These are phyloP conservation scores for Populus hybrid DNA, from an alignment of 441 rosid species.

Conservation along the genomic window DNA sequence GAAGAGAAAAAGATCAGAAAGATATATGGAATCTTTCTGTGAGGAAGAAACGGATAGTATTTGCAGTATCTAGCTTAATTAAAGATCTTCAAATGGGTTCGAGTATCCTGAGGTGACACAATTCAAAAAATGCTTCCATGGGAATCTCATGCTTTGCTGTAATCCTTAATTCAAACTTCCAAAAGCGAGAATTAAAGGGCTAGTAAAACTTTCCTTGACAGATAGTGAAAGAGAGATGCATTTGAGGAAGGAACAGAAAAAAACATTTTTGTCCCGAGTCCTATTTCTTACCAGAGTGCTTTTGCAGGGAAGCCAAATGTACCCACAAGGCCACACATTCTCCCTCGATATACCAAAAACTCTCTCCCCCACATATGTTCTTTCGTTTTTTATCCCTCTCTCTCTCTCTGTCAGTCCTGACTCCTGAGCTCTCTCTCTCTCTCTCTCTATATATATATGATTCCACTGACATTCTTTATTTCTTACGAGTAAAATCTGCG, in stretches of 20 bases:
- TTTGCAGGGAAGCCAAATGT: conserved; percentile 29
- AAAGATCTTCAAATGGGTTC: conserved; percentile 12
- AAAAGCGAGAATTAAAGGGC: neutral
- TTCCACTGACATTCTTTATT: neutral
- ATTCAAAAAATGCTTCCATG: conserved; percentile 17
- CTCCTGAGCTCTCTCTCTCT: conserved; percentile 26
- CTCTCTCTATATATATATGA: neutral
- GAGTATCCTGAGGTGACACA: conserved; percentile 19
- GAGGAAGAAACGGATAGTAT: neutral
- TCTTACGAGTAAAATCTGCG: neutral
- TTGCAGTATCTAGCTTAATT: neutral
- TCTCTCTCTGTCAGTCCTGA: conserved; percentile 13
- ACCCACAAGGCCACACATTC: conserved; percentile 16
- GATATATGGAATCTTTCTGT: neutral
- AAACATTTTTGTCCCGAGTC: conserved; percentile 26
- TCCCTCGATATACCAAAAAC: conserved; percentile 16
- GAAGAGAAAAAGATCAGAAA: neutral
- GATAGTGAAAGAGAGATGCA: conserved; percentile 15
- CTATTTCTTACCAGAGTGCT: conserved; percentile 11
- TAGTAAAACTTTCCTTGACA: neutral
- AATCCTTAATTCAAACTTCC: conserved; percentile 19
- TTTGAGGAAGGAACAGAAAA: conserved; percentile 22
- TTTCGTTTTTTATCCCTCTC: conserved; percentile 13
- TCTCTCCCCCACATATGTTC: neutral
- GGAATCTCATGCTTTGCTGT: conserved; percentile 35